phyloP scores from a whole-genome alignment of 1,139 yeast genomes.

The Suhomyces chickasaworum region DNA sequence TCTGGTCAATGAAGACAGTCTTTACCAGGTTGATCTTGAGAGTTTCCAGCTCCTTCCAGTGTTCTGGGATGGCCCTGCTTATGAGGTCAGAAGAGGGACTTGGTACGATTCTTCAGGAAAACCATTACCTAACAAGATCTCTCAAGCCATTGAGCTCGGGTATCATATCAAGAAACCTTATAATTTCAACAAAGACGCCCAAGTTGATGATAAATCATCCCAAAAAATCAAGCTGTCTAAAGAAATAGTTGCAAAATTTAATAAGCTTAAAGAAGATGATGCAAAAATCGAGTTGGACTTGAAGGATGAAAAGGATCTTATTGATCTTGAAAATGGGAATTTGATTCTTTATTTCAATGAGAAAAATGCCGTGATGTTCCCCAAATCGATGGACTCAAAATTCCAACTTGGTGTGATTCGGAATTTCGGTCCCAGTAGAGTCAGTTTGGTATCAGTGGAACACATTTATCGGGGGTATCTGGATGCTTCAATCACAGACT shows the following conservation, averaged over 20 bases:
- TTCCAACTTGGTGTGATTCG: conserved; percentile 45
- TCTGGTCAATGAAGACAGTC: conserved; percentile 74
- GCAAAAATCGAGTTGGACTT: conserved; percentile 18
- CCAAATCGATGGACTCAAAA: conserved; percentile 33
- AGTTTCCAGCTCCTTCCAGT: conserved; percentile 62
- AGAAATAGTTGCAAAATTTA: conserved; percentile 28
- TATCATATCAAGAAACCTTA: conserved; percentile 42
- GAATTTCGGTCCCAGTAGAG: conserved; percentile 36
- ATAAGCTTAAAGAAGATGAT: conserved; percentile 16
- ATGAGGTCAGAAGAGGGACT: conserved; percentile 79
- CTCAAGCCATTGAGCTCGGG: conserved; percentile 62
- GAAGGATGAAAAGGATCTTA: conserved; percentile 32
- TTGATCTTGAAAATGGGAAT: conserved; percentile 33
- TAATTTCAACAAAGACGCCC: conserved; percentile 21
- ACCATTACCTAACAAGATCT: conserved; percentile 57
- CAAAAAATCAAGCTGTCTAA: conserved; percentile 16
- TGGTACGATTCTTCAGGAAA: conserved; percentile 72
- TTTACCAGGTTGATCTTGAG: conserved; percentile 69
- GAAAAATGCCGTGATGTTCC: conserved; percentile 41
- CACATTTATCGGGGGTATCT: conserved; percentile 44
- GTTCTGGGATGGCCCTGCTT: conserved; percentile 89
- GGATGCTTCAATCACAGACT: conserved; percentile 33
- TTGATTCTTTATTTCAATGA: conserved; percentile 37
- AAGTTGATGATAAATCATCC: conserved; percentile 3
- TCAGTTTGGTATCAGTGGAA: conserved; percentile 37